phyloP scores from a whole-genome alignment of 2,329 filamentous ascomycete genomes.

The Xylariaceae sp. region DNA sequence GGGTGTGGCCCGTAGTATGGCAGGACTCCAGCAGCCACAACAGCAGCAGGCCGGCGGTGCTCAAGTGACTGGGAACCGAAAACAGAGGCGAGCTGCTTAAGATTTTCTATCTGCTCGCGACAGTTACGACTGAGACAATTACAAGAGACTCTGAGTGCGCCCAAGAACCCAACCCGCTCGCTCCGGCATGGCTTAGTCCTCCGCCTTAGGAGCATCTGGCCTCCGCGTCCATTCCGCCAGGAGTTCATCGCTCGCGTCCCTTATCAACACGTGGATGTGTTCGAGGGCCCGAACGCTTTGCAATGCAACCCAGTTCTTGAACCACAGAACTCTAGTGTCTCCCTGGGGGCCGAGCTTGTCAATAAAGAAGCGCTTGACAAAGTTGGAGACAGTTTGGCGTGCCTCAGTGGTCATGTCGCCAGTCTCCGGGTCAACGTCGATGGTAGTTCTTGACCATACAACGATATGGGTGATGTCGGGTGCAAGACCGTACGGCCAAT shows the following conservation, averaged over 20 bases:
- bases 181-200: slow-evolving; percentile 14
- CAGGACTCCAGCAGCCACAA: slow-evolving; percentile 39
- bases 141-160: neutral
- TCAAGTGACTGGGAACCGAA: slow-evolving; percentile 43
- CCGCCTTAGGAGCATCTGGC: slow-evolving; percentile 35
- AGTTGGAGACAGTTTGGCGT: slow-evolving; percentile 58
- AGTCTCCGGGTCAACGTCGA: slow-evolving; percentile 63
- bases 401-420: slow-evolving; percentile 69
- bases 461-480: slow-evolving; percentile 71
- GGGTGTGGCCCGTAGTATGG: slow-evolving; percentile 50
- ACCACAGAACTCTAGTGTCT: slow-evolving; percentile 65
- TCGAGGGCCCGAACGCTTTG: slow-evolving; percentile 85
- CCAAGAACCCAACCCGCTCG: neutral
- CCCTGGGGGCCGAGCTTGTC: slow-evolving; percentile 47
- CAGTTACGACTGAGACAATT: neutral
- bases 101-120: neutral
- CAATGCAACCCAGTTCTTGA: slow-evolving; percentile 87
- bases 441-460: slow-evolving; percentile 81
- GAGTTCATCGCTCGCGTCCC: slow-evolving; percentile 46
- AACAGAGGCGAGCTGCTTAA: slow-evolving; percentile 50
- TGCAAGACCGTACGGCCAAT: slow-evolving; percentile 85
- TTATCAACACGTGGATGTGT: slow-evolving; percentile 76
- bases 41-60: slow-evolving; percentile 29
- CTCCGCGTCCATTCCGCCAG: slow-evolving; percentile 50
- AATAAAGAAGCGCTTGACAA: slow-evolving; percentile 64